Evolutionary conservation across 140 eudicot genomes (phyloP).

Genomic region (Anethum foeniculum): DNA sequence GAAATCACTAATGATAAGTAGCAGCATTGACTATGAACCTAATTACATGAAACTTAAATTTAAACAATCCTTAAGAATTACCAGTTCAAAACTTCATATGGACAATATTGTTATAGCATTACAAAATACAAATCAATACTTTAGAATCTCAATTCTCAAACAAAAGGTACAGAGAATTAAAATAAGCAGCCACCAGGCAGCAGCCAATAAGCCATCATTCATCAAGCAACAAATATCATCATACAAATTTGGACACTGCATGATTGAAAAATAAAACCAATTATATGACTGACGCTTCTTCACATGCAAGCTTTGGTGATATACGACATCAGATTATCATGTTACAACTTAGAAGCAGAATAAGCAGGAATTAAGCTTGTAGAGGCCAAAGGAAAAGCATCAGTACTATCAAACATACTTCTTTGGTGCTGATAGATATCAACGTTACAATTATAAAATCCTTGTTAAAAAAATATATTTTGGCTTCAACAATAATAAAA

Average conservation of each 20-base stretch:
- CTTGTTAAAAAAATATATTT: not conserved
- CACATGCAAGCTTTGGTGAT: not conserved
- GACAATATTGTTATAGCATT: not conserved
- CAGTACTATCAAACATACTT: too few relatives aligned
- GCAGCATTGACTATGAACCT: not conserved
- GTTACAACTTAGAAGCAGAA: not conserved
- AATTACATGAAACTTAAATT: not conserved
- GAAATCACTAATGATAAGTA: slow-evolving; percentile 7
- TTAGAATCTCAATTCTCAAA: not conserved
- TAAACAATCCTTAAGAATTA: not conserved
- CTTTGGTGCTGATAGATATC: not conserved
- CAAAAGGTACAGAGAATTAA: not conserved
- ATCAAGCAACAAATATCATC: not conserved
- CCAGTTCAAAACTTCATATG: too few relatives aligned
- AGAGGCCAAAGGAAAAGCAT: not conserved
- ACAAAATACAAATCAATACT: not conserved
- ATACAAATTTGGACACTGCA: not conserved
- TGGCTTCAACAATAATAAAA: not conserved
- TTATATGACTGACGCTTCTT: not conserved
- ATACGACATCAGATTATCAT: not conserved
- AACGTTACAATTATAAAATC: not conserved
- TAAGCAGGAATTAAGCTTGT: not conserved
- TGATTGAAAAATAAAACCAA: too few relatives aligned
- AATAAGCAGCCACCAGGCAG: not conserved
- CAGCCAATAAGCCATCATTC: not conserved